Conservation (phyloP, 75 land plant species). For the Selaginella tamariscina region DNA sequence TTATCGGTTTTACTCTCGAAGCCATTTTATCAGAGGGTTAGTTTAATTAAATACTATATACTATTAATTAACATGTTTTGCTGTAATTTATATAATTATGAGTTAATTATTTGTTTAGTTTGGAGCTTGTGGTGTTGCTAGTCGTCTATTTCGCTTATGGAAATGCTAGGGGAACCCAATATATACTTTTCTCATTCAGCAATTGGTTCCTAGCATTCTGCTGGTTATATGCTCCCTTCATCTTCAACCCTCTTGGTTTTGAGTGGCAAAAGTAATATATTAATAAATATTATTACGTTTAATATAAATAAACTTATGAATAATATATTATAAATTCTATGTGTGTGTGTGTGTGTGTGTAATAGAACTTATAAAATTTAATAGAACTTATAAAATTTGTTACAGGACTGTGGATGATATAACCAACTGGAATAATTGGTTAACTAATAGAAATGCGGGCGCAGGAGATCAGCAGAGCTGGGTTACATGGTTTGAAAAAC, state of each 20-base stretch:
- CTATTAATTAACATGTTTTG: slow-evolving; percentile 2
- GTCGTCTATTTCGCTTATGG: slow-evolving; percentile 38
- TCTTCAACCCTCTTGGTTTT: slow-evolving; percentile 95
- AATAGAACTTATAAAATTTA: too few species aligned
- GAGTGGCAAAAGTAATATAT: slow-evolving; percentile 98
- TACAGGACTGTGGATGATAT: slow-evolving; percentile 94
- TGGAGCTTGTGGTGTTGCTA: slow-evolving; percentile 27
- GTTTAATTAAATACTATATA: slow-evolving; percentile 15
- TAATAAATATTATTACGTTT: not conserved
- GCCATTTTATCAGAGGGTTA: slow-evolving; percentile 97
- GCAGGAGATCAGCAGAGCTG: slow-evolving; percentile 86
- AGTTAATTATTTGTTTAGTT: slow-evolving; percentile 22
- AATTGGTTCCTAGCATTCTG: slow-evolving; percentile 91
- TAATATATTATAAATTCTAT: too few species aligned
- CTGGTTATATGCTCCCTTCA: slow-evolving; percentile 95
- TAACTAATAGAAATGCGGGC: slow-evolving; percentile 75
- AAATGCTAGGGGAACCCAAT: slow-evolving; percentile 41
- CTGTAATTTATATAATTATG: not conserved
- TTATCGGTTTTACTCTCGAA: slow-evolving; percentile 84
- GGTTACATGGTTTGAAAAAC: slow-evolving; percentile 98
- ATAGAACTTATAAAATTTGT: too few species aligned
- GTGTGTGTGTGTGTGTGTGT: too few species aligned
- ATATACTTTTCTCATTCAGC: slow-evolving; percentile 60
- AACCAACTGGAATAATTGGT: slow-evolving; percentile 94
- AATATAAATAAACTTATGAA: too few species aligned